Evolutionary conservation across 768 basidiomycete genomes (phyloP).

Genomic region (Astraeus odoratus): DNA sequence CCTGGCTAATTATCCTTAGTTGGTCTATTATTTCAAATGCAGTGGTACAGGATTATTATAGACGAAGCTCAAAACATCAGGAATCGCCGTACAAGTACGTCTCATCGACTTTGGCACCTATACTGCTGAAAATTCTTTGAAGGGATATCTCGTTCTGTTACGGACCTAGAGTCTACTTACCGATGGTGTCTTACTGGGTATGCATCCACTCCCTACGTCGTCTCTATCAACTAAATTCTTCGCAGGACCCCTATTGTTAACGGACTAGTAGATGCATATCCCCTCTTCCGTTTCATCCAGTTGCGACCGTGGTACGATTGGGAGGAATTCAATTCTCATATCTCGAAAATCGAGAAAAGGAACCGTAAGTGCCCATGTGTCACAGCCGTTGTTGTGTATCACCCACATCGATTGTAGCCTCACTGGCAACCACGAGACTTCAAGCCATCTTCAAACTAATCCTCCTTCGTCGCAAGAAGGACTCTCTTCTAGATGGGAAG

Average conservation of each 20-base stretch:
- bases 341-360: conserved; percentile 38
- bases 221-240: background rate
- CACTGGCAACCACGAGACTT: conserved; percentile 47
- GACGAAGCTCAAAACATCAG: conserved; percentile 52
- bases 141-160: conserved; percentile 51
- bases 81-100: conserved; percentile 38
- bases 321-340: conserved; percentile 30
- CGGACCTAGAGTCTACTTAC: conserved; percentile 43
- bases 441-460: conserved; percentile 51
- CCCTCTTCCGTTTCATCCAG: conserved; percentile 33
- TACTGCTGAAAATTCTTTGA: background rate
- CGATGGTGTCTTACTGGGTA: conserved; percentile 67
- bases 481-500: conserved; percentile 58
- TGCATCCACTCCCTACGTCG: conserved; percentile 8
- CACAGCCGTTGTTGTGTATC: background rate
- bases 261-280: conserved; percentile 46
- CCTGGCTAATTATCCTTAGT: conserved; percentile 21
- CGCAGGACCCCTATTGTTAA: conserved; percentile 60
- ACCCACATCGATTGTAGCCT: conserved; percentile 26
- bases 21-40: conserved; percentile 37
- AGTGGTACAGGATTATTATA: conserved; percentile 48
- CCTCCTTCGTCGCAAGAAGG: conserved; percentile 57
- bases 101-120: background rate
- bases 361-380: conserved; percentile 33
- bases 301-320: conserved; percentile 37